phyloP scores from a whole-genome alignment of 768 basidiomycete genomes.

The Termitomyces sp. region DNA sequence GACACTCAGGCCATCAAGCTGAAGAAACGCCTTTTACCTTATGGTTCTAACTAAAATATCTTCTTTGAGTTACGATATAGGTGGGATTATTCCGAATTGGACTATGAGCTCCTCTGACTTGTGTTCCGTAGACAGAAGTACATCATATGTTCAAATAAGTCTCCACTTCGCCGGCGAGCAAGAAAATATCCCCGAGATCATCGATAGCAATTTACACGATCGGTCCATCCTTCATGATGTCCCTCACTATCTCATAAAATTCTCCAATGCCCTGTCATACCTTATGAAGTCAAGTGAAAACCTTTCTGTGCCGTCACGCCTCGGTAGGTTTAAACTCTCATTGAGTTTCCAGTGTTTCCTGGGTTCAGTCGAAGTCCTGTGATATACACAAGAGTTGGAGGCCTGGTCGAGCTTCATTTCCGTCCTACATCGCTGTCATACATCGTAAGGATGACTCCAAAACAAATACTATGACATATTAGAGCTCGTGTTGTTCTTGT shows the following conservation, averaged over 20 bases:
- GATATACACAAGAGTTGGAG: not conserved
- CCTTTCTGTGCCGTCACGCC: not conserved
- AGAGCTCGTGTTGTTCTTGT: not conserved
- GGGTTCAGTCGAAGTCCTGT: not conserved
- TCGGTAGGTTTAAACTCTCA: not conserved
- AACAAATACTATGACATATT: not conserved
- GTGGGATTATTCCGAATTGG: not conserved
- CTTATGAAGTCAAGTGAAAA: not conserved
- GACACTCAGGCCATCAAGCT: constrained; percentile 59
- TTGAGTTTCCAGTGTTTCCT: not conserved
- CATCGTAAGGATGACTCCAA: not conserved
- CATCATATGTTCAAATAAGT: not conserved
- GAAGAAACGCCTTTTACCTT: constrained; percentile 64
- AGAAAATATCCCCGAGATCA: not conserved
- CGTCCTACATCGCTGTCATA: not conserved
- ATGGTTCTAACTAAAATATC: constrained; percentile 35
- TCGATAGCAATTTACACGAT: not conserved
- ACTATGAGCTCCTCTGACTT: not conserved
- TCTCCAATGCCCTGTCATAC: not conserved
- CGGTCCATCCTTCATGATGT: not conserved
- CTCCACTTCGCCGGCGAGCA: not conserved
- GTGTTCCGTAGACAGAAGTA: constrained; percentile 1
- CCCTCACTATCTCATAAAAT: not conserved
- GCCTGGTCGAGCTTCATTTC: not conserved
- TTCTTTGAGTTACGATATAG: not conserved